phyloP scores from a whole-genome alignment of 495 filamentous ascomycete species.

The Articulospora tetracladia region DNA sequence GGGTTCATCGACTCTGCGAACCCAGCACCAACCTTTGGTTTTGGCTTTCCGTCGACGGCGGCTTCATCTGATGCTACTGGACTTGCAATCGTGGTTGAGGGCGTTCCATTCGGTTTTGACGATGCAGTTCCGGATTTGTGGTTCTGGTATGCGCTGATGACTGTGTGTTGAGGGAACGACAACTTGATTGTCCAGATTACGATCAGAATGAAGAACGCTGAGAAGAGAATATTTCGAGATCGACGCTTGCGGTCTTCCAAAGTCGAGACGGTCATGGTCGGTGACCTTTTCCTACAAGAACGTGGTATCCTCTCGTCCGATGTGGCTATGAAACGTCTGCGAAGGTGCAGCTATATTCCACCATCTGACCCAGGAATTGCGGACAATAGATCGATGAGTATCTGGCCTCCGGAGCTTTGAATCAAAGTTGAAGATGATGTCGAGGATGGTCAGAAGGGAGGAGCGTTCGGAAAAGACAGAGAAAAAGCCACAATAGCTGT shows the following conservation, averaged over 20 bases:
- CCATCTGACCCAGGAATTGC: neutral
- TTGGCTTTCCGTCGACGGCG: neutral
- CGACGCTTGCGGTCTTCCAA: slow-evolving; percentile 18
- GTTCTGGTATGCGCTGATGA: slow-evolving; percentile 4
- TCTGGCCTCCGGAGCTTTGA: neutral
- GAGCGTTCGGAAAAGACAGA: neutral
- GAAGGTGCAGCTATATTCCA: neutral
- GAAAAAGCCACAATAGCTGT: neutral
- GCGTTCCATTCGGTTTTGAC: neutral
- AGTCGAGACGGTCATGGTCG: neutral
- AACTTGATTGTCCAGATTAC: slow-evolving; percentile 20
- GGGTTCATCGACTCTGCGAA: neutral
- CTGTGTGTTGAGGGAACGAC: slow-evolving; percentile 17
- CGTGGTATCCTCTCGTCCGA: neutral
- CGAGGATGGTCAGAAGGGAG: neutral
- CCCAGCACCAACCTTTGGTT: slow-evolving; percentile 1
- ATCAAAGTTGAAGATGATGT: neutral
- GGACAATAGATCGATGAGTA: neutral
- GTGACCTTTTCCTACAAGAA: neutral
- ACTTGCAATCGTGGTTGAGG: neutral
- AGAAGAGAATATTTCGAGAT: slow-evolving; percentile 20
- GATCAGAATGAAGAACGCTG: slow-evolving; percentile 18
- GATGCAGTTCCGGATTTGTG: neutral
- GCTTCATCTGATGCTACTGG: neutral
- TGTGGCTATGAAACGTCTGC: neutral